Percentiles rank a stretch among this genome's conserved stretches.
phyloP scores from a whole-genome alignment of 1,284 basidiomycete species.

The Cerioporus squamosus region DNA sequence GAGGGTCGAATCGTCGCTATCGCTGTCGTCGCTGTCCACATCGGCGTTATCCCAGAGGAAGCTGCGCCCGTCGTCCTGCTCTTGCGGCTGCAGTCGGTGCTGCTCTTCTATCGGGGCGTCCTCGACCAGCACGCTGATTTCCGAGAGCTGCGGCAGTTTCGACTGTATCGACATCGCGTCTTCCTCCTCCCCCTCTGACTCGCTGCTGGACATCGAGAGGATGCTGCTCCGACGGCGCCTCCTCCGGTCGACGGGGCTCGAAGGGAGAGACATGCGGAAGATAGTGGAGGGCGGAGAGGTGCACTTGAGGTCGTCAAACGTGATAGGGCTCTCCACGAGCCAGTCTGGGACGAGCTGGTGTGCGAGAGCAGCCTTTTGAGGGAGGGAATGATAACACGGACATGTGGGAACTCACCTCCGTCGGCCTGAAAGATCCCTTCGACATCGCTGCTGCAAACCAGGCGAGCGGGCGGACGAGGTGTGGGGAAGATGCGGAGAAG shows the following conservation, averaged over 20 bases:
- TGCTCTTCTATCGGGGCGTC: not conserved
- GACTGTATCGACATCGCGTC: not conserved
- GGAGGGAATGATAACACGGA: not conserved
- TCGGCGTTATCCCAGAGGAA: conserved; percentile 5
- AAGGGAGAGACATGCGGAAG: conserved; percentile 23
- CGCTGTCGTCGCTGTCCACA: not conserved
- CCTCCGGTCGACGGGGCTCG: not conserved
- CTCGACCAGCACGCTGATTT: not conserved
- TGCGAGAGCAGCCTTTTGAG: not conserved
- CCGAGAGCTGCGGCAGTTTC: not conserved
- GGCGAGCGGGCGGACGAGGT: not conserved
- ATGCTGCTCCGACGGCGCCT: conserved; percentile 8
- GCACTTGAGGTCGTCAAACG: conserved; percentile 21
- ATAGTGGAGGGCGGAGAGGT: conserved; percentile 21
- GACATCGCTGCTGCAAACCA: conserved; percentile 1
- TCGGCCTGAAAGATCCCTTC: conserved; percentile 4
- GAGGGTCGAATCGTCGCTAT: conserved; percentile 10
- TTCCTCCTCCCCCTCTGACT: not conserved
- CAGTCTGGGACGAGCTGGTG: conserved; percentile 21
- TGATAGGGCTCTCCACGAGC: conserved; percentile 24
- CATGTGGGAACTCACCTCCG: conserved; percentile 13
- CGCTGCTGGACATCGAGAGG: not conserved
- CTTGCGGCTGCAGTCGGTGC: not conserved
- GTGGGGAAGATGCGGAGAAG: not conserved
- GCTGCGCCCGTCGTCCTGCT: conserved; percentile 1